Evolutionary conservation across 495 filamentous ascomycete species (phyloP), one percentile per base, ranked within the genome.

Genomic region (Penicillium fimorum): DNA sequence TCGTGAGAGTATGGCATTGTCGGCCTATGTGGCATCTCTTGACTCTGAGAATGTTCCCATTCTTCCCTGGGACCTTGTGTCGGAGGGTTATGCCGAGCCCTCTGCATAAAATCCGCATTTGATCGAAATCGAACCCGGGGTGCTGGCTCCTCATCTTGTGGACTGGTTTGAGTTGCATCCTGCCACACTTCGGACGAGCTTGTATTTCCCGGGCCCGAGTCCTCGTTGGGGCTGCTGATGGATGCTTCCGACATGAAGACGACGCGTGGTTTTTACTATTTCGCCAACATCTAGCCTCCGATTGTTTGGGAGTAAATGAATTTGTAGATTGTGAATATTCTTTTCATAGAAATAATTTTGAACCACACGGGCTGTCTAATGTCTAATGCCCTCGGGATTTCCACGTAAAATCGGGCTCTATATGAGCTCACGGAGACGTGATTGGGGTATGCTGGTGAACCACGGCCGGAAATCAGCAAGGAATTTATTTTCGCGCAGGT

Each of bases 51-150:
- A 7, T 50, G 55, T 10, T 62, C 53, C 27, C 56, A 55, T 48
- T 65, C 62, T 11, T 50, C 41, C 3, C 24, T 48, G 2, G 11
- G 12, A 13, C 53, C 53, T n/a, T 57, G 40, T 0, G 12, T 0
- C 0, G 54, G 49, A 4, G 30, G 48, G 4, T 27, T 20, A 30
- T 11, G 56, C 6, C 45, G 25, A 8, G 15, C 50, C 29, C 53
- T 43, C 2, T 53, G 37, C 6, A 29, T 17, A 13, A 46, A 47
- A 12, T 12, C 43, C 18, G 17, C 13, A 15, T 42, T 54, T 9
- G 62, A 63, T 53, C 58, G 57, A 33, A 65, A 70, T 13, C 57
- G 62, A 10, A 70, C 58, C 1, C 59, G 62, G n/a, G 55, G 46
- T 12, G 59, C 8, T 7, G 33, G 12, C 10, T 35, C 45, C 17